phyloP scores from a whole-genome alignment of 805 yeast genomes.

The Candida sakaeoensis region DNA sequence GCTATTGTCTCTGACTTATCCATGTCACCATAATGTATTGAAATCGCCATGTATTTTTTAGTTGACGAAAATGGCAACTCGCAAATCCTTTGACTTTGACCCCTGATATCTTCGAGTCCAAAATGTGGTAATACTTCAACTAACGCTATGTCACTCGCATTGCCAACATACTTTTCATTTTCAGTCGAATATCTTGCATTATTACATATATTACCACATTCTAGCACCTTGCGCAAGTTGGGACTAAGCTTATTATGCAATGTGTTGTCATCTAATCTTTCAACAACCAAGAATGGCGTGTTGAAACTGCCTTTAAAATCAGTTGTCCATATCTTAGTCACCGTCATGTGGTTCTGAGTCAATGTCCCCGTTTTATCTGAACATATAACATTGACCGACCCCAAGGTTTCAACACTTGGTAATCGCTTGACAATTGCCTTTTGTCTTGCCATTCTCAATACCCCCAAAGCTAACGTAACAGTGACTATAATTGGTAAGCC shows the following conservation, averaged over 20 bases:
- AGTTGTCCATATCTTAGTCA: constrained; percentile 75
- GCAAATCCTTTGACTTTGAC: constrained; percentile 51
- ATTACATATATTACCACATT: constrained; percentile 71
- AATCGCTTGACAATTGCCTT: constrained; percentile 91
- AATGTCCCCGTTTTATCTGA: constrained; percentile 83
- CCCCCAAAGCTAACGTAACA: constrained; percentile 94
- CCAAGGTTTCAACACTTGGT: constrained; percentile 93
- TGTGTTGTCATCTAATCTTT: constrained; percentile 39
- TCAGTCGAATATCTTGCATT: constrained; percentile 69
- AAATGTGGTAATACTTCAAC: constrained; percentile 70
- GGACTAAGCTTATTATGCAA: constrained; percentile 45
- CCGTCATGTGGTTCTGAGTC: constrained; percentile 90
- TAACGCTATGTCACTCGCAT: constrained; percentile 92
- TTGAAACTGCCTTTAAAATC: constrained; percentile 46
- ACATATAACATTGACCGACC: constrained; percentile 90
- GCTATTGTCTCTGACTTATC: constrained; percentile 58
- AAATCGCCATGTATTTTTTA: constrained; percentile 89
- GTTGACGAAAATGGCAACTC: constrained; percentile 84
- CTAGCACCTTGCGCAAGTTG: constrained; percentile 55
- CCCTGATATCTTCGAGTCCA: constrained; percentile 68
- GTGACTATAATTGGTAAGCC: constrained; percentile 98
- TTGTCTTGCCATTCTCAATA: constrained; percentile 90
- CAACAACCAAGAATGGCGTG: constrained; percentile 44
- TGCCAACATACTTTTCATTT: constrained; percentile 73
- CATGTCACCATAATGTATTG: constrained; percentile 56